Evolutionary conservation across 163 green algal species (phyloP).

Genomic region (Volvox carteri): DNA sequence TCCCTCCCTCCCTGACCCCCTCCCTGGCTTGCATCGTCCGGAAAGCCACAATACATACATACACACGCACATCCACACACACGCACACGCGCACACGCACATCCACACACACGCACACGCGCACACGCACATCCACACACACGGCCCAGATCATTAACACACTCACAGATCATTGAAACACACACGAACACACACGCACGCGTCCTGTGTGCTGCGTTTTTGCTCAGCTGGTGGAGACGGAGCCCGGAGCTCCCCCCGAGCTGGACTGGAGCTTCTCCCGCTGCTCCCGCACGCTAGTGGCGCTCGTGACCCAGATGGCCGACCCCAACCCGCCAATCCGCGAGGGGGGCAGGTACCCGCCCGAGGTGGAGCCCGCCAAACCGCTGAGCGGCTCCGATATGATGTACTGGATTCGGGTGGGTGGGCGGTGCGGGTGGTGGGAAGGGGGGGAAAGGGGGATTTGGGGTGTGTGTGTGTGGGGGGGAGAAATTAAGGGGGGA

Average conservation of each 20-base stretch:
- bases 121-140: background rate
- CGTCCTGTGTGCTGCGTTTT: too few relatives aligned
- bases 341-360: slow-evolving; percentile 21
- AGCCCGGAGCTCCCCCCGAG: background rate
- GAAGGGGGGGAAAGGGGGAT: too few relatives aligned
- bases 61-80: background rate
- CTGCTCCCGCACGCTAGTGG: slow-evolving; percentile 42
- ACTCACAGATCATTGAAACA: background rate
- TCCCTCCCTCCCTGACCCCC: background rate
- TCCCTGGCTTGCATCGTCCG: background rate
- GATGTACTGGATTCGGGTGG: slow-evolving; percentile 55
- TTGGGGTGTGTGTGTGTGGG: too few relatives aligned
- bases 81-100: background rate
- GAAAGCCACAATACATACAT: background rate
- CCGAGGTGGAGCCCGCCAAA: background rate
- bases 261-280: slow-evolving; percentile 42
- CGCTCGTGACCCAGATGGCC: slow-evolving; percentile 26
- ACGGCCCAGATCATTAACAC: too few relatives aligned
- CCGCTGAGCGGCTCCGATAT: background rate
- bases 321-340: background rate
- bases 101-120: background rate
- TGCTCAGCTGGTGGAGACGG: slow-evolving; percentile 39
- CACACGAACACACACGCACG: background rate
- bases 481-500: background rate
- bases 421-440: background rate